Percentiles rank a stretch among this genome's conserved stretches.
phyloP scores from a whole-genome alignment of 352 stramenopile species.

The Pythium guiyangense region DNA sequence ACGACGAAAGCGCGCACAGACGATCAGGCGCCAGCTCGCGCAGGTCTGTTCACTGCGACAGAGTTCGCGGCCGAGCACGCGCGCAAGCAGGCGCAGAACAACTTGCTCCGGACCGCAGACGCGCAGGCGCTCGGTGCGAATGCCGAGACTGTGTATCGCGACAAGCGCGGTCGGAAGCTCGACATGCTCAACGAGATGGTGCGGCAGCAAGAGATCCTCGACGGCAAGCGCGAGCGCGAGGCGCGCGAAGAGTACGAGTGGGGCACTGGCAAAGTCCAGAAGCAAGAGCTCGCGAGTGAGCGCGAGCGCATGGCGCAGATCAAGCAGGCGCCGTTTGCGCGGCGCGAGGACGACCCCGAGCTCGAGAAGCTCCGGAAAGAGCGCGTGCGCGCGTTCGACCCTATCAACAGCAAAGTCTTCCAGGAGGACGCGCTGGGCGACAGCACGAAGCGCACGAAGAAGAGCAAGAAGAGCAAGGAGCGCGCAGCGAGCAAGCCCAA shows the following conservation, averaged over 20 bases:
- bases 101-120: constrained; percentile 42
- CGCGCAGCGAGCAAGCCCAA: constrained; percentile 37
- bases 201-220: constrained; percentile 71
- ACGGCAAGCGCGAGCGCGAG: constrained; percentile 72
- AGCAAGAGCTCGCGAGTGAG: constrained; percentile 54
- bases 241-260: constrained; percentile 82
- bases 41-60: constrained; percentile 59
- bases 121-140: constrained; percentile 67
- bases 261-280: constrained; percentile 80
- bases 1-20: too few species aligned
- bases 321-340: constrained; percentile 58
- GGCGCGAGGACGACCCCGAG: constrained; percentile 63
- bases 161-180: constrained; percentile 78
- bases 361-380: constrained; percentile 57
- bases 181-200: constrained; percentile 86
- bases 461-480: constrained; percentile 31
- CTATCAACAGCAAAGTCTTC: constrained; percentile 75
- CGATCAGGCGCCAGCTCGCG: constrained; percentile 18
- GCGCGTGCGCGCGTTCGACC: constrained; percentile 67
- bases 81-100: constrained; percentile 41
- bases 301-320: constrained; percentile 62
- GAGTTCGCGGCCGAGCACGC: constrained; percentile 66
- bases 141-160: constrained; percentile 80
- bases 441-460: constrained; percentile 30
- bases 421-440: constrained; percentile 41